Base-by-base conservation (phyloP, 1,284 basidiomycete genomes). In the Microbotryomycetes sp. region DNA sequence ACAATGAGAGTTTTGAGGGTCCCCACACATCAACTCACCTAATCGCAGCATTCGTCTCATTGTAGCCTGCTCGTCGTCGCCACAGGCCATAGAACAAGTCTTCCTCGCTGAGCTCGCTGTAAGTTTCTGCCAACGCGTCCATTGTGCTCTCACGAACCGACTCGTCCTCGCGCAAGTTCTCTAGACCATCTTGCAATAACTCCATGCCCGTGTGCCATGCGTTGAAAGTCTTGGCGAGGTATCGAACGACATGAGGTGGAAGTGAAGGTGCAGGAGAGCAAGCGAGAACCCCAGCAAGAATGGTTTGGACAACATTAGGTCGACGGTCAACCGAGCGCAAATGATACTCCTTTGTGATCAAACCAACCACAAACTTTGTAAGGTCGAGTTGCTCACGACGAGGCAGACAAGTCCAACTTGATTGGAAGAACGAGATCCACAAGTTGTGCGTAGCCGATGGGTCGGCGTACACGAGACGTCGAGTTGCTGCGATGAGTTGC, bases 21-120 rank as follows among this genome's bases (percentile, higher is more conserved):
- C n/a, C n/a, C n/a, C n/a, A 52, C 28, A 15, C 30, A 6, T 28
- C 4, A 25, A 15, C 65, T 29, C 22, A 67, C 67, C 65, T 67
- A 57, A 99, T 81, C 4, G 88, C 92, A 22, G 88, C 84, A 68
- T 97, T 97, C 4, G 93, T 97, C 72, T 99, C 96, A 7, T 82
- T 78, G 71, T 92, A 92, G 42, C 92, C 81, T 65, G 86, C 88
- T 25, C 94, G 87, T 58, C 89, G 84, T 31, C 96, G 84, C 87
- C 96, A 98, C 28, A 97, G 79, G 5, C 96, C 96, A 75, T 99
- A 96, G 77, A 97, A 97, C 78, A 97, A 83, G 76, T 98, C 97
- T 66, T 97, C 93, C 77, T 99, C 96, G 19, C 86, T 86, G 46
- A 99, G 79, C 74, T 99, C 96, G 2, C 93, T 92, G 71, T 97